Conservation (phyloP, 768 basidiomycete species). For the Rhodocollybia butyracea region DNA sequence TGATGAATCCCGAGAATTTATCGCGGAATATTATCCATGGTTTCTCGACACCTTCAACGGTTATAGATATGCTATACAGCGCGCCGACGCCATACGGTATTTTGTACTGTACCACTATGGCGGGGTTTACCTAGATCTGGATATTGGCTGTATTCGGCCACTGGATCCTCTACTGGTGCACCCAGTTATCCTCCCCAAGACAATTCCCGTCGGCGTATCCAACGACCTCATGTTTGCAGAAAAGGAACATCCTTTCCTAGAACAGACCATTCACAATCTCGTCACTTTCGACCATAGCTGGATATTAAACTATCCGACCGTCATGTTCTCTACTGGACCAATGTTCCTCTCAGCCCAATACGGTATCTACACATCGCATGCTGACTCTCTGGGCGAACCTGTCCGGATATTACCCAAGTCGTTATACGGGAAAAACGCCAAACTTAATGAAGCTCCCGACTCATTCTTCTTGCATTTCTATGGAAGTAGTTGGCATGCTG, state of each 20-base stretch:
- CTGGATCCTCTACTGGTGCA: conserved; percentile 84
- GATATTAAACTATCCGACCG: conserved; percentile 96
- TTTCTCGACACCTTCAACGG: conserved; percentile 92
- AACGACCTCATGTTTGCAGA: conserved; percentile 96
- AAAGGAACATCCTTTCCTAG: conserved; percentile 83
- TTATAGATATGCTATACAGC: conserved; percentile 90
- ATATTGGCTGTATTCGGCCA: conserved; percentile 87
- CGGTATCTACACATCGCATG: conserved; percentile 76
- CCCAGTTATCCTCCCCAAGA: conserved; percentile 89
- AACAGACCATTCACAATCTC: conserved; percentile 90
- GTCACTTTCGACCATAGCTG: conserved; percentile 90
- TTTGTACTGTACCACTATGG: conserved; percentile 96
- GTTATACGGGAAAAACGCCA: conserved; percentile 96
- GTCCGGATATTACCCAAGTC: conserved; percentile 93
- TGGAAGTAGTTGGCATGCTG: conserved; percentile 97
- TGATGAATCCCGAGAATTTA: conserved; percentile 83
- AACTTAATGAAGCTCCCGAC: conserved; percentile 75
- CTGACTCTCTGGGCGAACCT: conserved; percentile 61
- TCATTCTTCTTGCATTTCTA: conserved; percentile 98
- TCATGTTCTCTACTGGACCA: conserved; percentile 99
- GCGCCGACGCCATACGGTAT: conserved; percentile 97
- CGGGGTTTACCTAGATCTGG: conserved; percentile 94
- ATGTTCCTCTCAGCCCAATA: conserved; percentile 98
- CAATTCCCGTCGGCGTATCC: conserved; percentile 94
- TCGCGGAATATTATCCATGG: conserved; percentile 84